A percentile compares a stretch with the other conserved stretches of the same genome.
phyloP scores from a whole-genome alignment of 495 filamentous ascomycete genomes.

The Aspergillus haitiensis region DNA sequence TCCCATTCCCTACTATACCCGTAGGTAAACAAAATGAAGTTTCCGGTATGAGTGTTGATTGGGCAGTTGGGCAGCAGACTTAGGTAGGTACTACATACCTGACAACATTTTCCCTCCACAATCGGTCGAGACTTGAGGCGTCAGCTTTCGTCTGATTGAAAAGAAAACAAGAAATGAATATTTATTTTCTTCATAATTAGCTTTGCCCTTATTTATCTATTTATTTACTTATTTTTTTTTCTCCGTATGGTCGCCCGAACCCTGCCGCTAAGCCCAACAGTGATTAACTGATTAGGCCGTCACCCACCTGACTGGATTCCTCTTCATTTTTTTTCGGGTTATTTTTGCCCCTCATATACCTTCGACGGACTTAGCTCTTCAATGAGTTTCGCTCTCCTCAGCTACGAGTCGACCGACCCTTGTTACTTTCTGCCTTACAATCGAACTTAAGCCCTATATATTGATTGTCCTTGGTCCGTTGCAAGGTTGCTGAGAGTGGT shows the following conservation, averaged over 20 bases:
- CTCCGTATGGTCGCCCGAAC: not conserved
- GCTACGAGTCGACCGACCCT: not conserved
- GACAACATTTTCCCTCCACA: constrained; percentile 3
- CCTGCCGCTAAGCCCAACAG: not conserved
- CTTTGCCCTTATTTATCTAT: too few relatives aligned
- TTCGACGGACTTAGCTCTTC: not conserved
- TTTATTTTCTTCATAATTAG: not conserved
- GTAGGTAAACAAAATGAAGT: not conserved
- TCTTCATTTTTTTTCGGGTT: not conserved
- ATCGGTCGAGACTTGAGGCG: too few relatives aligned
- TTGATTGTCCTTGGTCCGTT: not conserved
- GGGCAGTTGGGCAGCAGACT: constrained; percentile 32
- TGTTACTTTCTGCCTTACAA: not conserved
- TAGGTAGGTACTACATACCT: not conserved
- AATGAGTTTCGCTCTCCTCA: not conserved
- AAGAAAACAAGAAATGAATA: not conserved
- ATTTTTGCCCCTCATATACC: constrained; percentile 8
- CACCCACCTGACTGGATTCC: constrained; percentile 9
- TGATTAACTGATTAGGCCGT: constrained; percentile 1
- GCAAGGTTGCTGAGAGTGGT: not conserved
- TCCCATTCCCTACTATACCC: not conserved
- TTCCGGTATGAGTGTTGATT: constrained; percentile 20
- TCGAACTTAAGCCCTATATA: not conserved
- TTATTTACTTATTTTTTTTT: too few relatives aligned
- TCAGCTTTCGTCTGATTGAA: not conserved